Base-by-base conservation (phyloP, 352 stramenopile species). In the Pythium rishiriense region DNA sequence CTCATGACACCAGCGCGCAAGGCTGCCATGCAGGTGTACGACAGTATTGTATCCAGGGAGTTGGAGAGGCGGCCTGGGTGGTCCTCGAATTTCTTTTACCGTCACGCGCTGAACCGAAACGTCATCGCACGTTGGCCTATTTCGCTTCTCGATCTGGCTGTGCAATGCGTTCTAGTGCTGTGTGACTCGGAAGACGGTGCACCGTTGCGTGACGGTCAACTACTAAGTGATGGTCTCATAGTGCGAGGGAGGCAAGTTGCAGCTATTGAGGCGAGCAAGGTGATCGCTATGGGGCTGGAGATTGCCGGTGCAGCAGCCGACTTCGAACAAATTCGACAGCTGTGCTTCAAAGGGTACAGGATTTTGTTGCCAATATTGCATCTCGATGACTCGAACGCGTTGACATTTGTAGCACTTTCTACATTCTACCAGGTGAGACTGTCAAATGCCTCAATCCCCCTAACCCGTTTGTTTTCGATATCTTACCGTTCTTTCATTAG, bases 301-400 rank as follows among this genome's bases (percentile, higher is more conserved):
- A 72, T 92, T 5, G 83, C 85, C 2, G 79, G 64, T 28, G 73
- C 80, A 1, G 76, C 74, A 12, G 72, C 64, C 4, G 84, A 91
- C 51, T 37, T 54, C 9, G 81, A 88, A 54, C 68, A 80, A 19
- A 81, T 90, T 33, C 69, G 70, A 12, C 42, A 60, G 4, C 59
- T 92, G 19, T 72, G 72, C 53, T 91, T 91, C 58, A 91, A 87
- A 69, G 75, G 83, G 7, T 94, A 92, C 39, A 72, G 76, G 4
- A 35, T 88, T 1, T 39, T 92, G 59, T 67, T 94, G 1, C 85
- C 85, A 19, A 50, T 92, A n/a, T 62, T 92, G 0, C 81, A 90
- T 43, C 63, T 90, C 28, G 68, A 79, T 5, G 73, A 74, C 21
- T 62, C 70, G 14, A 73, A 70, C 29, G 75, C 68, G 2, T 22